Percentiles rank a stretch among this genome's conserved stretches.
phyloP scores from a whole-genome alignment of 2,329 filamentous ascomycete genomes.

The Acrocalymma vagum region DNA sequence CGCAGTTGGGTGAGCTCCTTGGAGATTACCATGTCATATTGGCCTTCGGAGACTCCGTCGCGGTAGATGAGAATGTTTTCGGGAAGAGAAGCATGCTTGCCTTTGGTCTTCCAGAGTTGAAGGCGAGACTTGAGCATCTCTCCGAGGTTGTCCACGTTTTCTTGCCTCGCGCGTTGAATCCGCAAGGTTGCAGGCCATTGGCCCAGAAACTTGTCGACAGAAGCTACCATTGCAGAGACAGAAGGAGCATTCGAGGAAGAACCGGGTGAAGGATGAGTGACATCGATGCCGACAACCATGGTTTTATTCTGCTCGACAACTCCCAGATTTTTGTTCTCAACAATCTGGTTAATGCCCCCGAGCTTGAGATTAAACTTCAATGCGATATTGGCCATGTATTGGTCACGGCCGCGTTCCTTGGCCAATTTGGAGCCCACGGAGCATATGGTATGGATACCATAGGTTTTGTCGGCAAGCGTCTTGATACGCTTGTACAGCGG shows the following conservation, averaged over 20 bases:
- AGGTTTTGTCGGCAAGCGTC: conserved; percentile 24
- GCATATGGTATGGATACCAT: conserved; percentile 32
- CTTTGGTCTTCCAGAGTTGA: conserved; percentile 62
- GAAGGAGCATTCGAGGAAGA: conserved; percentile 69
- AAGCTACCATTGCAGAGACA: conserved; percentile 81
- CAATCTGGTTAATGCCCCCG: conserved; percentile 66
- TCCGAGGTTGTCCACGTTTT: conserved; percentile 73
- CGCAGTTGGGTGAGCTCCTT: conserved; percentile 73
- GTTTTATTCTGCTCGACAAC: conserved; percentile 69
- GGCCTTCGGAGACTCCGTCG: conserved; percentile 87
- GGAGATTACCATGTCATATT: conserved; percentile 74
- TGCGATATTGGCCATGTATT: conserved; percentile 46
- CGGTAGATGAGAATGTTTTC: conserved; percentile 85
- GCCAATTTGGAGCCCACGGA: conserved; percentile 48
- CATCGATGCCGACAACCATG: conserved; percentile 88
- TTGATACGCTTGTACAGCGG: conserved; percentile 34
- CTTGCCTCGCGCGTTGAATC: conserved; percentile 69
- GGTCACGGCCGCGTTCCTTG: conserved; percentile 41
- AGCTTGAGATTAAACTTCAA: conserved; percentile 64
- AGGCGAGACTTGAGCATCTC: conserved; percentile 71
- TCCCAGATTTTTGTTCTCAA: conserved; percentile 63
- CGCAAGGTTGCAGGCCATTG: conserved; percentile 80
- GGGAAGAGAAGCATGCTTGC: conserved; percentile 57
- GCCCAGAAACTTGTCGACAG: conserved; percentile 70
- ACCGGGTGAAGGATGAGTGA: conserved; percentile 82